phyloP scores from a whole-genome alignment of 306 rosid genomes.

The Fragaria nilgerrensis region DNA sequence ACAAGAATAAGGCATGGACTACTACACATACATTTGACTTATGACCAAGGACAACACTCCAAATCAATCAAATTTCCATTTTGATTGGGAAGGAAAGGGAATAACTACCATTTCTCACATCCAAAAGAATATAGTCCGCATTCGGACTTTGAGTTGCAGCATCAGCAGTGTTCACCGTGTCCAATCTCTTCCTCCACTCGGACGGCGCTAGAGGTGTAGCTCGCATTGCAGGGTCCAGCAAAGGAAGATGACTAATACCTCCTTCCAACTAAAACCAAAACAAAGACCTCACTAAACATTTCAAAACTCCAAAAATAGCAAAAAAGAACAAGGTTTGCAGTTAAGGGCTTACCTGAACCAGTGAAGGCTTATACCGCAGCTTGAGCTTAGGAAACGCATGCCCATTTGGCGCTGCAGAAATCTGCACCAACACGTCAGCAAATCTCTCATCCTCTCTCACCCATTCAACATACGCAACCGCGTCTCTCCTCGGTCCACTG shows the following conservation, averaged over 20 bases:
- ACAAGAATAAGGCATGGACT: neutral
- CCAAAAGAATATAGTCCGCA: constrained; percentile 50
- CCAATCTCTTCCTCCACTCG: constrained; percentile 71
- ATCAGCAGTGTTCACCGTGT: constrained; percentile 35
- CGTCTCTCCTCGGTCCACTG: constrained; percentile 88
- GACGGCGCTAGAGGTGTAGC: constrained; percentile 75
- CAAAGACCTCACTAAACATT: neutral
- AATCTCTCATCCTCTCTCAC: constrained; percentile 70
- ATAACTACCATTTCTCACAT: constrained; percentile 83
- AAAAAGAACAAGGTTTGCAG: neutral
- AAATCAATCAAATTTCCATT: neutral
- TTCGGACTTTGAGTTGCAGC: constrained; percentile 33
- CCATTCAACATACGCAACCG: constrained; percentile 76
- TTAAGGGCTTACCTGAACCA: constrained; percentile 65
- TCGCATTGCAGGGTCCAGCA: constrained; percentile 76
- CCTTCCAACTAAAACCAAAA: no score
- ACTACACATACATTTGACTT: neutral
- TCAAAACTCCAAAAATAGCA: no score
- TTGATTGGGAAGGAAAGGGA: constrained; percentile 21
- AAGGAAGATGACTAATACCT: constrained; percentile 71
- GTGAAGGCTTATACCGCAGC: constrained; percentile 87
- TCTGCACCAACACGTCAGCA: constrained; percentile 67
- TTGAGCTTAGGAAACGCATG: constrained; percentile 87
- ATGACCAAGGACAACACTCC: neutral
- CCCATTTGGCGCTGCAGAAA: constrained; percentile 63